These are phyloP conservation scores for Trichoderma brevicompactum DNA, from an alignment of 2,329 filamentous ascomycete species.

Conservation along the genomic window DNA sequence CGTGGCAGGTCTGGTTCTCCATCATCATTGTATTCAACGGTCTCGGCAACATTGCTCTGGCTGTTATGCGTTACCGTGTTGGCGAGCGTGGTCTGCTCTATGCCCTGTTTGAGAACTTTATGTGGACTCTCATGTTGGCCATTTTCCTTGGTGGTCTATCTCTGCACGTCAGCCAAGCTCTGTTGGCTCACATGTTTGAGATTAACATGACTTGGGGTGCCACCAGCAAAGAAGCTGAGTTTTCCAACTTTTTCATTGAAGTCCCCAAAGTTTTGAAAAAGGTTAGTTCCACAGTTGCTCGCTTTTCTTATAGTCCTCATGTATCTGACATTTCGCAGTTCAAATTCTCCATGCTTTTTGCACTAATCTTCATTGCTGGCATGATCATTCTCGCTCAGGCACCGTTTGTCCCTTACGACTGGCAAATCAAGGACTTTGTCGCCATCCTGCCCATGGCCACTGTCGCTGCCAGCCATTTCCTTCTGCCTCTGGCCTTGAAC, in stretches of 20 bases:
- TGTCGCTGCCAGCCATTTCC: slow-evolving; percentile 69
- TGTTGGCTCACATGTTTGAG: slow-evolving; percentile 82
- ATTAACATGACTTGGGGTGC: slow-evolving; percentile 87
- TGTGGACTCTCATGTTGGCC: slow-evolving; percentile 73
- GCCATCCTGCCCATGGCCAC: slow-evolving; percentile 77
- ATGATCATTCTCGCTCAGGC: slow-evolving; percentile 69
- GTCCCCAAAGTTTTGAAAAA: slow-evolving; percentile 77
- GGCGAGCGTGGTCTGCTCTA: slow-evolving; percentile 65
- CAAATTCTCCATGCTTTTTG: slow-evolving; percentile 71
- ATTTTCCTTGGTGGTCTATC: slow-evolving; percentile 84
- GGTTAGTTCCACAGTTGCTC: slow-evolving; percentile 58
- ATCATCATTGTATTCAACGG: slow-evolving; percentile 79
- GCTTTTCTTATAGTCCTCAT: slow-evolving; percentile 37
- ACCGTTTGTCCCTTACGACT: slow-evolving; percentile 66
- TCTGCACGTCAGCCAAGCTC: slow-evolving; percentile 78
- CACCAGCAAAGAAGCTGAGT: slow-evolving; percentile 80
- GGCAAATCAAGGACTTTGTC: slow-evolving; percentile 72
- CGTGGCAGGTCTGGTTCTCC: slow-evolving; percentile 79
- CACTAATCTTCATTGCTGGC: slow-evolving; percentile 58
- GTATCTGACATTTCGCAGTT: slow-evolving; percentile 52
- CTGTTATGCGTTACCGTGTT: slow-evolving; percentile 72
- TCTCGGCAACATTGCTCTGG: slow-evolving; percentile 72
- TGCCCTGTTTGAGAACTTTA: slow-evolving; percentile 67
- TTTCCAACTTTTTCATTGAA: slow-evolving; percentile 84
- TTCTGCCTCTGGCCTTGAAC: slow-evolving; percentile 74